A percentile compares a stretch with the other conserved stretches of the same genome.
phyloP scores from a whole-genome alignment of 2,329 filamentous ascomycete genomes.

The Nigrospora osmanthi region DNA sequence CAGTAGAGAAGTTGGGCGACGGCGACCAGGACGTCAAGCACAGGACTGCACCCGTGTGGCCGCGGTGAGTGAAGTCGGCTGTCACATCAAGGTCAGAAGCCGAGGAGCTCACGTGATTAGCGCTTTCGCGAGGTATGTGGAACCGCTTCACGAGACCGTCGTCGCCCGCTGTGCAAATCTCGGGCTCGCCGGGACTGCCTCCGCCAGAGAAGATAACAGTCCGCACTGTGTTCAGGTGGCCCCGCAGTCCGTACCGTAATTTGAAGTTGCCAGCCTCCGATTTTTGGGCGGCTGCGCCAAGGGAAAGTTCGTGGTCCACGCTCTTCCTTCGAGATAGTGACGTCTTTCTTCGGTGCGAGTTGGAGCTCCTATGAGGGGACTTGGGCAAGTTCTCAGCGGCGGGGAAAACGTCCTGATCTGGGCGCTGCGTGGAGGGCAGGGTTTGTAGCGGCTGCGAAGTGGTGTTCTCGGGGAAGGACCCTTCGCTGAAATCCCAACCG shows the following conservation, averaged over 20 bases:
- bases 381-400: constrained; percentile 73
- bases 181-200: constrained; percentile 88
- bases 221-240: constrained; percentile 88
- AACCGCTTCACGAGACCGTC: constrained; percentile 95
- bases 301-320: constrained; percentile 55
- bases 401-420: constrained; percentile 84
- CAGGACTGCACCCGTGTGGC: constrained; percentile 85
- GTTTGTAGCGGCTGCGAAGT: constrained; percentile 35
- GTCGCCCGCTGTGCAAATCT: constrained; percentile 93
- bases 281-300: constrained; percentile 44
- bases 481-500: constrained; percentile 90
- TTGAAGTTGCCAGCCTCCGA: constrained; percentile 76
- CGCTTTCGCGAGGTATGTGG: constrained; percentile 80
- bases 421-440: constrained; percentile 47
- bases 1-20: constrained; percentile 80
- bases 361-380: constrained; percentile 63
- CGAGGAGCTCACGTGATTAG: constrained; percentile 38
- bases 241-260: constrained; percentile 82
- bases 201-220: constrained; percentile 96
- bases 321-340: constrained; percentile 67
- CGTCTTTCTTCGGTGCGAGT: constrained; percentile 71
- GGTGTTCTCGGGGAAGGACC: constrained; percentile 51
- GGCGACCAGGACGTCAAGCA: constrained; percentile 81
- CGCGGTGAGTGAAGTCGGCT: constrained; percentile 91
- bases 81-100: constrained; percentile 81